Base-by-base conservation (phyloP, 768 basidiomycete species). In the Amanita rubescens region DNA sequence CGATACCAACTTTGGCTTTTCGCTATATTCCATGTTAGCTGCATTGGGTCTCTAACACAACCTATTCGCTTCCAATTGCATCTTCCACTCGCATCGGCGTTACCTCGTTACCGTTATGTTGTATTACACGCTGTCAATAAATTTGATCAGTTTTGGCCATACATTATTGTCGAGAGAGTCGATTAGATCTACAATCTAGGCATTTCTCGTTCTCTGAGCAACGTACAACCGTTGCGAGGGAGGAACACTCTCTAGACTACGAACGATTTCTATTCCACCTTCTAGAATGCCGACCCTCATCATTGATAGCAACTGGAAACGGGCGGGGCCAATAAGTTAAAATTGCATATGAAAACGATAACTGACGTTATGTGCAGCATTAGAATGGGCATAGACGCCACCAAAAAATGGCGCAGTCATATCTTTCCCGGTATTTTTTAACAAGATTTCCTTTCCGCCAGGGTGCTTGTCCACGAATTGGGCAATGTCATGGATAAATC, bases 321-420 rank as follows among this genome's bases (percentile, higher is more conserved):
- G 14, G 7, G 46, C 15, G 42, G 47, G 41, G 10, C 30, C 17
- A 10, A 38, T 44, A 49, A 58, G 5, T 25, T 24, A 15, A 42
- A 53, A n/a, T n/a, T 19, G 9, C 30, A 51, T 47, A 17, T 20
- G 33, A n/a, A 39, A 5, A 42, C 17, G 15, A 20, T 22, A 19
- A 69, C 80, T 56, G 63, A 84, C 84, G 57, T 87, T 88, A 65
- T 87, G 84, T 10, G 90, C 90, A 5, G 87, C 89, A 65, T 89
- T 87, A 7, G 86, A 88, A 63, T 93, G 90, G 24, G 81, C 76
- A 65, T 91, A 90, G 1, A 86, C 72, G 20, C 91, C 91, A 3
- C 93, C 93, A 64, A 85, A 89, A 73, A 94, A 94, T 2, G 87
- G 78, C 0, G 85, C 77, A 0, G 91, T 92, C 64, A 87, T 83